Evolutionary conservation across 2,329 filamentous ascomycete genomes (phyloP).

Genomic region (Paracoccidioides lutzii): DNA sequence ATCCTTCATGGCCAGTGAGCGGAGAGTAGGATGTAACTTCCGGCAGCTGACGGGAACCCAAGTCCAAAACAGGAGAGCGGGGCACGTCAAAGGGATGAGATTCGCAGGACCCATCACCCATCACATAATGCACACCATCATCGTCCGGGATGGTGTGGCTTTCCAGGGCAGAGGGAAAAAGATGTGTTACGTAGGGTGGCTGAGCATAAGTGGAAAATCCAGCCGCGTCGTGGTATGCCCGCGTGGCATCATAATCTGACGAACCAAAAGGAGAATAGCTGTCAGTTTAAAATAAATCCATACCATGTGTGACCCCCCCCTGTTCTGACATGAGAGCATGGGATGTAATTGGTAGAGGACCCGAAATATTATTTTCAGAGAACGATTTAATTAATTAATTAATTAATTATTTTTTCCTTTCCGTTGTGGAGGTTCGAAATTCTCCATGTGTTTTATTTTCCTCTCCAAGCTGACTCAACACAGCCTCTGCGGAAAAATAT

Average conservation of each 20-base stretch:
- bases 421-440: not conserved
- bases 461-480: not conserved
- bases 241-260: constrained; percentile 27
- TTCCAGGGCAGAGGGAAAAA: constrained; percentile 30
- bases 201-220: constrained; percentile 31
- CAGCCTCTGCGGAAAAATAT: not conserved
- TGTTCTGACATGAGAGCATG: not conserved
- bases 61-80: constrained; percentile 54
- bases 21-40: constrained; percentile 61
- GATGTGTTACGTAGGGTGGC: constrained; percentile 27
- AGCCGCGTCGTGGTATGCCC: constrained; percentile 27
- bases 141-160: constrained; percentile 30
- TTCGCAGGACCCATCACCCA: constrained; percentile 26
- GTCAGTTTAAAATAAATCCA: constrained; percentile 5
- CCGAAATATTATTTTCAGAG: not conserved
- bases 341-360: not conserved
- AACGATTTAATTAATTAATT: not conserved
- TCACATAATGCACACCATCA: constrained; percentile 28
- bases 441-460: not conserved
- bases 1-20: constrained; percentile 52
- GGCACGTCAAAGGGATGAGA: constrained; percentile 44
- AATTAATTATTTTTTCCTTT: constrained; percentile 5
- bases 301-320: not conserved
- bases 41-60: constrained; percentile 46
- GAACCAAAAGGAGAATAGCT: not conserved